These are phyloP conservation scores for Fistulifera pelliculosa DNA, from an alignment of 108 stramenopile species.

Conservation along the genomic window DNA sequence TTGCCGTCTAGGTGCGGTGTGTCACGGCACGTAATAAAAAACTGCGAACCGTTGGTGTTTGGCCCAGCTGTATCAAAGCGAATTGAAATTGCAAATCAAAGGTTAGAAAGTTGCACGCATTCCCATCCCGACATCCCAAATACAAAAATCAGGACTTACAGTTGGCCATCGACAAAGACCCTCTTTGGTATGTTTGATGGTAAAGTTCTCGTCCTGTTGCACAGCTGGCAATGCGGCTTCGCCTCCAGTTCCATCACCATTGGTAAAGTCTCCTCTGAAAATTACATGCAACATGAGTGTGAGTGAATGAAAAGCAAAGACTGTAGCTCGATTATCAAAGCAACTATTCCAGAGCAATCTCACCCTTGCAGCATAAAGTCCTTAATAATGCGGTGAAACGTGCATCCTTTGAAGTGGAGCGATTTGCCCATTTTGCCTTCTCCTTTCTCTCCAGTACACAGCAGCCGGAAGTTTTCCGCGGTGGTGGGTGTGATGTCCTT, in stretches of 20 bases:
- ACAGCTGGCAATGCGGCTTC: slow-evolving; percentile 4
- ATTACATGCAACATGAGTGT: slow-evolving; percentile 4
- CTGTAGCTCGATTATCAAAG: neutral
- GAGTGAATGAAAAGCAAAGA: neutral
- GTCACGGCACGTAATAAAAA: slow-evolving; percentile 85
- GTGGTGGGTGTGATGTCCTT: slow-evolving; percentile 92
- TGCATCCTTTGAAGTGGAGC: slow-evolving; percentile 85
- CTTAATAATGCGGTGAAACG: slow-evolving; percentile 92
- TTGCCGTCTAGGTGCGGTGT: slow-evolving; percentile 94
- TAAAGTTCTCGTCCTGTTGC: slow-evolving; percentile 75
- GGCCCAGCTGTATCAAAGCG: slow-evolving; percentile 48
- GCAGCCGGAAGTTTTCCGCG: slow-evolving; percentile 90
- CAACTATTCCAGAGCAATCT: slow-evolving; percentile 1
- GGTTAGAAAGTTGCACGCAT: neutral
- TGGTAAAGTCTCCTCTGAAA: slow-evolving; percentile 87
- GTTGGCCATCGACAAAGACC: slow-evolving; percentile 79
- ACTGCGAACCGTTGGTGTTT: slow-evolving; percentile 87
- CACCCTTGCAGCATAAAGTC: slow-evolving; percentile 83
- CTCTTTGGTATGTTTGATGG: slow-evolving; percentile 73
- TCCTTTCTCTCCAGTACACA: slow-evolving; percentile 96
- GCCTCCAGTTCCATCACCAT: slow-evolving; percentile 90
- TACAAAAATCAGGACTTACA: neutral
- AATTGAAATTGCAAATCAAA: slow-evolving; percentile 29
- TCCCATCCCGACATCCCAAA: neutral
- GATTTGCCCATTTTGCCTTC: slow-evolving; percentile 56